Base-by-base conservation (phyloP, 805 yeast species). In the Suhomyces xylopsoci region DNA sequence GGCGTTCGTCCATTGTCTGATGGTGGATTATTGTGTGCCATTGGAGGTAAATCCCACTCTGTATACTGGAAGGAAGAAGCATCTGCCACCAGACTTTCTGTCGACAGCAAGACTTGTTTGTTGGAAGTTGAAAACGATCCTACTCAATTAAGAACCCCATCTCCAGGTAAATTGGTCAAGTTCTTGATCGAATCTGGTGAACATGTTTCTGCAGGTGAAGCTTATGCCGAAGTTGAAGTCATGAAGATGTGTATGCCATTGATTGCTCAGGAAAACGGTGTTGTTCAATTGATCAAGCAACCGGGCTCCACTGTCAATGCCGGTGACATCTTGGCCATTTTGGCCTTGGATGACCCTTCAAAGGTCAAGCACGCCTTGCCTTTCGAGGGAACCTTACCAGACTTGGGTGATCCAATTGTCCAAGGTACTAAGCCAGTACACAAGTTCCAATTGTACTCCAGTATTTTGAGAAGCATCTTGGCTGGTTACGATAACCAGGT, bases 181-280 rank as follows among this genome's bases (percentile, higher is more conserved):
- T 94, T 85, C 69, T 78, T 94, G 61, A 96, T 94, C 56, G 98
- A 96, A 67, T 87, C 86, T 62, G 99, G 99, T 60, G 99, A 93
- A 58, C 98, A 93, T 65, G 82, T 94, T 62, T 74, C 72, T 49
- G 84, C 94, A 55, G 98, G 98, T 55, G 96, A 93, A 74, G 85
- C 97, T 45, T 96, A 83, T 66, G 99, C 99, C 42, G 99, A 94
- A 76, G 97, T 94, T 53, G 99, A 94, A 76, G 99, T 94, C 60
- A 94, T 94, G 99, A 94, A 94, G 74, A 94, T 94, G 99, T 91
- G 92, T 73, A 94, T 94, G 97, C 97, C 99, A 48, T 81, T 94
- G 63, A 77, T 92, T 65, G 93, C 97, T 19, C 90, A 85, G 70
- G 99, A 93, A 70, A 87, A 88, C 64, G 99, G 99, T 80, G 78